These are phyloP conservation scores for Pharnaceum exiguum DNA, from an alignment of 148 eudicot genomes.

Conservation along the genomic window DNA sequence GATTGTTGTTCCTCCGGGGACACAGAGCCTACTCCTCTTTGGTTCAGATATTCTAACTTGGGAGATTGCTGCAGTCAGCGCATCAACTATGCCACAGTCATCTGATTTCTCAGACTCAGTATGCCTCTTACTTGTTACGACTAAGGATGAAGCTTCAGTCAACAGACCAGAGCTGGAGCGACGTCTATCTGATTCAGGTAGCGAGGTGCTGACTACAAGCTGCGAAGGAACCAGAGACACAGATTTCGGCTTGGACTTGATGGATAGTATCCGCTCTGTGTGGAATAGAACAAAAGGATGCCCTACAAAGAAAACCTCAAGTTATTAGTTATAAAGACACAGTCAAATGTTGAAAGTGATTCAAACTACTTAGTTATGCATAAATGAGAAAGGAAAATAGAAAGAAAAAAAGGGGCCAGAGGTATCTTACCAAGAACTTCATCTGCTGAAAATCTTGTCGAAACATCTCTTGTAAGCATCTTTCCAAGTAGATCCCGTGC, in stretches of 20 bases:
- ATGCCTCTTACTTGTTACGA: slow-evolving; percentile 14
- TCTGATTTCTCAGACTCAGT: slow-evolving; percentile 34
- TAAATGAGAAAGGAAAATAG: no score
- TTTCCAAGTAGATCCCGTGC: slow-evolving; percentile 74
- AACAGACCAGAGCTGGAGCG: slow-evolving; percentile 12
- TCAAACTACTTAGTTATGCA: no score
- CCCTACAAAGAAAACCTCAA: slow-evolving; percentile 31
- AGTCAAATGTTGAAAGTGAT: no score
- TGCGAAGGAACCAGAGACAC: slow-evolving; percentile 22
- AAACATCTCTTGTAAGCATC: slow-evolving; percentile 63
- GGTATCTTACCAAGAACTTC: slow-evolving; percentile 91
- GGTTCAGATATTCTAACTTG: slow-evolving; percentile 61
- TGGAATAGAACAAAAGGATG: slow-evolving; percentile 93
- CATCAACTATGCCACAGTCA: slow-evolving; percentile 50
- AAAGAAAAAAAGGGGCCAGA: background rate
- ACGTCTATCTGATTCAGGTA: slow-evolving; percentile 26
- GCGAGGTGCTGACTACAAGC: slow-evolving; percentile 23
- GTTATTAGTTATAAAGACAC: background rate
- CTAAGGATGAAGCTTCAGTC: slow-evolving; percentile 16
- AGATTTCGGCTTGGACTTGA: slow-evolving; percentile 45
- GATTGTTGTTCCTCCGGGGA: slow-evolving; percentile 30
- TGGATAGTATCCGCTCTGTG: slow-evolving; percentile 50
- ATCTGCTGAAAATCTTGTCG: slow-evolving; percentile 66
- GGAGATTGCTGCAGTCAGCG: slow-evolving; percentile 57
- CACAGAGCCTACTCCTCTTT: slow-evolving; percentile 50